Base-by-base conservation (phyloP, 75 land plant species). In the Gnetum montanum region DNA sequence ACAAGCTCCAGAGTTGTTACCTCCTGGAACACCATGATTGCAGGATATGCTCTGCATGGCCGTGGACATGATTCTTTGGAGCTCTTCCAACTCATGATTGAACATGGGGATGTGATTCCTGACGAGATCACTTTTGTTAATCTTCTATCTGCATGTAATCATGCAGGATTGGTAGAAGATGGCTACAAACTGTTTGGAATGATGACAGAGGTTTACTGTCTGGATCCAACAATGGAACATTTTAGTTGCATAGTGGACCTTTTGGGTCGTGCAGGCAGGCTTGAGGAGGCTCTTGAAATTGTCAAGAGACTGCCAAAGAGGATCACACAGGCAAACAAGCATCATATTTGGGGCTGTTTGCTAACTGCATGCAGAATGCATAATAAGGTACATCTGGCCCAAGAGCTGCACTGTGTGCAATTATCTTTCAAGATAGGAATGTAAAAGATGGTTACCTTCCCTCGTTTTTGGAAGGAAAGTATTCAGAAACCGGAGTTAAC, bases 341-440 rank as follows among this genome's bases (percentile, higher is more conserved):
- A n/a, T n/a, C n/a, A 26, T 29, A 7, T 49, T 15, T 59, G 61
- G 61, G 25, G 22, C 16, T 45, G 61, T 20, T 59, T 59, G 19
- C 55, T 59, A 23, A 29, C 60, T 59, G 59, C 59, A 15, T 59
- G 61, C 54, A 46, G 56, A 29, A 22, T 6, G 7, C 61, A 59
- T 8, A 23, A 49, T 4, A 55, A 59, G 24, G 18, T 59, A 20
- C 19, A 25, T 11, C 61, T 59, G 7, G 61, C 60, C n/a, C 3
- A 5, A 53, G 13, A 18, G 61, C 18, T 13, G 54, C 30, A 26
- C 23, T 22, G 25, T 30, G 43, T 41, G 43, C 43, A 15, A 41
- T 41, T 41, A n/a, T n/a, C n/a, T n/a, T n/a, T n/a, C n/a, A n/a
- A n/a, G n/a, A n/a, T n/a, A n/a, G n/a, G n/a, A n/a, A n/a, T n/a